Conservation (phyloP, 169 alveolate genomes). For the Plasmodium vivax region DNA sequence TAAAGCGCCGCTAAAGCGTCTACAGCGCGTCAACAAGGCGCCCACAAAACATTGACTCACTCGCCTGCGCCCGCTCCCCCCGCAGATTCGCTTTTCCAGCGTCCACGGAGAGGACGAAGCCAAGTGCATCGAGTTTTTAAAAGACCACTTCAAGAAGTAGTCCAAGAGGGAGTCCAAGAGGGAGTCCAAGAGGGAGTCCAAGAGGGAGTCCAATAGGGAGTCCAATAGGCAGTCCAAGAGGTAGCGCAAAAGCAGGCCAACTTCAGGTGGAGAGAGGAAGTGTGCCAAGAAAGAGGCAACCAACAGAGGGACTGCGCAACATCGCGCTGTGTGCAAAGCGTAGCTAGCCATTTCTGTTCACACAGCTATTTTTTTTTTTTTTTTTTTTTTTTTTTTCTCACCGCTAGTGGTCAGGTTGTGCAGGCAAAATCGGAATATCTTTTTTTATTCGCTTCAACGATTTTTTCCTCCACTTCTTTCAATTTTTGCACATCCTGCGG, state of each 20-base stretch:
- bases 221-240: background rate
- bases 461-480: slow-evolving; percentile 71
- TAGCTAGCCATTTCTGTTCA: slow-evolving; percentile 4
- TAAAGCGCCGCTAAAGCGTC: background rate
- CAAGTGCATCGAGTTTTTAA: slow-evolving; percentile 65
- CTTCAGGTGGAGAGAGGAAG: background rate
- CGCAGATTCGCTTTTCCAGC: slow-evolving; percentile 56
- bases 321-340: background rate
- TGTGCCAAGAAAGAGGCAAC: background rate
- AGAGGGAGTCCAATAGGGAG: background rate
- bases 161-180: background rate
- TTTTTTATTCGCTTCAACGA: slow-evolving; percentile 53
- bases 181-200: background rate
- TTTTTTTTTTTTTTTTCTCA: slow-evolving; percentile 10
- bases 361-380: background rate
- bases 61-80: background rate
- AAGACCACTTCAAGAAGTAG: slow-evolving; percentile 24
- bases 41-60: background rate
- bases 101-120: slow-evolving; percentile 69
- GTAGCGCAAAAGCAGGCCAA: background rate
- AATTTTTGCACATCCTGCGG: slow-evolving; percentile 60
- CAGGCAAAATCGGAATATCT: slow-evolving; percentile 35
- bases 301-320: background rate
- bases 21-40: background rate
- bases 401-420: background rate